A percentile compares a stretch with the other conserved stretches of the same genome.
Evolutionary conservation across 805 yeast species (phyloP).

Genomic region (Naumovozyma dairenensis): DNA sequence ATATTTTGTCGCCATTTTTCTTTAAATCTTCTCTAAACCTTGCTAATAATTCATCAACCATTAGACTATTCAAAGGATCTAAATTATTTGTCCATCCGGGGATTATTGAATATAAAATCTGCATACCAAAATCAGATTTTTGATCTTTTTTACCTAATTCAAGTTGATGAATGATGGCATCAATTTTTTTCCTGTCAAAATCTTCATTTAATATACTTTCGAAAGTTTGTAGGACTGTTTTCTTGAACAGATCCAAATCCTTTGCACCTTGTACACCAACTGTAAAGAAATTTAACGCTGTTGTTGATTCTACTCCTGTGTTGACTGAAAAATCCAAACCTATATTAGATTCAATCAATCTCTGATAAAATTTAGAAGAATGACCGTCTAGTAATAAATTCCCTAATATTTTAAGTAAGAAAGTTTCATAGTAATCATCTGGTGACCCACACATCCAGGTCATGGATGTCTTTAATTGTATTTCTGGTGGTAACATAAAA

Average conservation of each 20-base stretch:
- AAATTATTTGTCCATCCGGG: slow-evolving; percentile 78
- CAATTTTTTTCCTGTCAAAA: slow-evolving; percentile 52
- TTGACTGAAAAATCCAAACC: slow-evolving; percentile 84
- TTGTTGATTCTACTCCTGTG: slow-evolving; percentile 76
- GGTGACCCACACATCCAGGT: slow-evolving; percentile 86
- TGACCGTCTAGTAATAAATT: slow-evolving; percentile 81
- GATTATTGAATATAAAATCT: slow-evolving; percentile 58
- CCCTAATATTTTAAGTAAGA: slow-evolving; percentile 61
- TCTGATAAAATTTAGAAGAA: slow-evolving; percentile 79
- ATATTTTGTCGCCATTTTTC: slow-evolving; percentile 43
- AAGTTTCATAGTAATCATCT: slow-evolving; percentile 54
- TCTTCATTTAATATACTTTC: slow-evolving; percentile 34
- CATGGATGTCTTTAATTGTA: slow-evolving; percentile 69
- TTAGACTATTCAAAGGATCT: slow-evolving; percentile 63
- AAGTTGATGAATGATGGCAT: slow-evolving; percentile 79
- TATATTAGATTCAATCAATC: slow-evolving; percentile 72
- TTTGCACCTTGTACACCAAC: slow-evolving; percentile 77
- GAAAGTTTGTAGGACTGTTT: slow-evolving; percentile 39
- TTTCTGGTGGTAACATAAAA: slow-evolving; percentile 54
- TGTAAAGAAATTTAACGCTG: slow-evolving; percentile 68
- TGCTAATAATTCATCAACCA: slow-evolving; percentile 50
- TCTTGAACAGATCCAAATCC: slow-evolving; percentile 38
- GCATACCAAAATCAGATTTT: slow-evolving; percentile 83
- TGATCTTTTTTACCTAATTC: slow-evolving; percentile 80
- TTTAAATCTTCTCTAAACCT: slow-evolving; percentile 55